Conservation (phyloP, 441 rosid species). For the Theobroma grandiflorum region DNA sequence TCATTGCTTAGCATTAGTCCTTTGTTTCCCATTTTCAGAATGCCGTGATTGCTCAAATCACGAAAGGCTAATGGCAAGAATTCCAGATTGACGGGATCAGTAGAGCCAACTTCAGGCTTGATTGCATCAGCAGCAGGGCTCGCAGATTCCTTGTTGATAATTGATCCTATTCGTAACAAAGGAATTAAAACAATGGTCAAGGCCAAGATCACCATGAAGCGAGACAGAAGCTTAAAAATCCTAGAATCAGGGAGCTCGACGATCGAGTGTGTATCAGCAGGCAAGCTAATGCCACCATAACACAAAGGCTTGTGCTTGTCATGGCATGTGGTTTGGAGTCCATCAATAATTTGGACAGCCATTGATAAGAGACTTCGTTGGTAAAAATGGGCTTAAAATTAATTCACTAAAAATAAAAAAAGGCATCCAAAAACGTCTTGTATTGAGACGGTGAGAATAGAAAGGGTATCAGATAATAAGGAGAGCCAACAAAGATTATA, state of each 20-base stretch:
- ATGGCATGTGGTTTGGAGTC: constrained; percentile 40
- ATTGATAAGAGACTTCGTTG: constrained; percentile 21
- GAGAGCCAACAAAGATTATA: not conserved
- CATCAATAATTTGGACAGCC: constrained; percentile 46
- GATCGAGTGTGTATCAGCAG: constrained; percentile 31
- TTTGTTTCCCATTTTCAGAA: constrained; percentile 46
- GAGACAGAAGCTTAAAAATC: constrained; percentile 43
- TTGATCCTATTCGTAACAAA: constrained; percentile 31
- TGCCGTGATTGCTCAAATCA: constrained; percentile 68
- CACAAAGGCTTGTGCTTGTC: constrained; percentile 23
- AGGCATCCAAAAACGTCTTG: not conserved
- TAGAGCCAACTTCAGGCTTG: constrained; percentile 9
- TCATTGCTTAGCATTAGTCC: constrained; percentile 48
- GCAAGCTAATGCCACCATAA: constrained; percentile 26
- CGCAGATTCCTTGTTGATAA: constrained; percentile 24
- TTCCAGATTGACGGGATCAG: constrained; percentile 26
- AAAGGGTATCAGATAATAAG: not conserved
- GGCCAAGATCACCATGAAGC: constrained; percentile 45
- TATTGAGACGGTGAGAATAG: not conserved
- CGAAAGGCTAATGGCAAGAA: constrained; percentile 47
- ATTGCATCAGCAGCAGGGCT: not conserved
- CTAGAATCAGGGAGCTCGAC: constrained; percentile 49
- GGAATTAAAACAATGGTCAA: constrained; percentile 49
- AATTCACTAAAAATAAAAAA: not conserved
- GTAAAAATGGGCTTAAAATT: not conserved